Evolutionary conservation across 2,329 filamentous ascomycete genomes (phyloP), one percentile per base, ranked within the genome.

Genomic region (Zelopaecilomyces penicillatus): DNA sequence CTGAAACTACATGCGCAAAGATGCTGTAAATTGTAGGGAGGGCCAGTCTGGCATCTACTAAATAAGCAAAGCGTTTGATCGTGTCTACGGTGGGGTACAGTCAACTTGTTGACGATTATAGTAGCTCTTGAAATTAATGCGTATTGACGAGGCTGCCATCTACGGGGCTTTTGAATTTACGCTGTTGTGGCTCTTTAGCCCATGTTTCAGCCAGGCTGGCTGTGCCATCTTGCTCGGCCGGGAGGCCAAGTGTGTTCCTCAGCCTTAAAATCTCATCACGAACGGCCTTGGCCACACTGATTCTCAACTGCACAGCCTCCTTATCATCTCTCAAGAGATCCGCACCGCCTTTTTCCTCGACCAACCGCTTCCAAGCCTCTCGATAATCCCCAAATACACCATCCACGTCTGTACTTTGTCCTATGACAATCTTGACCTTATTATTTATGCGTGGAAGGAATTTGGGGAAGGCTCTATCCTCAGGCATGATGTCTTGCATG

Each of bases 401-500:
- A 46, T 93, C 86, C 1, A 75, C 73, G 57, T 94, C 83, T 1
- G 94, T 72, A 11, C 77, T 78, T 46, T 91, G 81, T 26, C 93
- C 93, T 62, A 95, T 90, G 2, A 81, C 82, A 41, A 95, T 72
- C 39, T 73, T 78, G 41, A 95, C 71, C 5, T 73, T 75, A 53
- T 87, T 83, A 42, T 84, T 81, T 8, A 80, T 66, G 3, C 91
- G 78, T 1, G 93, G 93, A 10, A 95, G 55, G 57, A 87, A 93
- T 9, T 87, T 80, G 1, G 91, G 93, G 55, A 82, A 95, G 2
- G 66, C 67, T 38, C 93, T 78, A 46, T 82, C 75, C 65, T 97
- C 91, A 56, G 87, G 77, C 91, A 97, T 96, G 54, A 95, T 74
- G 47, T 84, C 68, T 60, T 96, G 85, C 11, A 86, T 85, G 29